Evolutionary conservation across 179 eudicot species (phyloP).

Genomic region (Gypsophila paniculata): DNA sequence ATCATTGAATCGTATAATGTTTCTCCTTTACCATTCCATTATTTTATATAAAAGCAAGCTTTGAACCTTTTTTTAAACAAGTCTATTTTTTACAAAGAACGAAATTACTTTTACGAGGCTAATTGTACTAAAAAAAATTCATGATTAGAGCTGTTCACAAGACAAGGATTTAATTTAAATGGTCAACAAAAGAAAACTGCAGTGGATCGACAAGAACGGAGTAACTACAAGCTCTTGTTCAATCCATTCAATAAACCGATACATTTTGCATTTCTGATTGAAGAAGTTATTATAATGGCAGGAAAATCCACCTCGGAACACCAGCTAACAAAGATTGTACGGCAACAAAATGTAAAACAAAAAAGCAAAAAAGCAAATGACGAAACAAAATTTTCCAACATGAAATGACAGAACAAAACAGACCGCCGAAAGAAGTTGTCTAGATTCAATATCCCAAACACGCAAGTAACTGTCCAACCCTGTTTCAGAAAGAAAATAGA

Average conservation of each 20-base stretch:
- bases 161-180: neutral
- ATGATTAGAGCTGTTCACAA: neutral
- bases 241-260: neutral
- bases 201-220: neutral
- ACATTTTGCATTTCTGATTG: neutral
- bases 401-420: constrained; percentile 24
- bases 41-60: neutral
- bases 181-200: neutral
- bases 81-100: neutral
- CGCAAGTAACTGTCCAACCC: constrained; percentile 95
- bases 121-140: neutral
- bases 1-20: neutral
- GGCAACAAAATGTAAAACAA: neutral
- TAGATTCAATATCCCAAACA: constrained; percentile 76
- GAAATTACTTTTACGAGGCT: neutral
- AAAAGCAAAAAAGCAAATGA: neutral
- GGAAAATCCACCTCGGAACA: neutral
- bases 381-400: neutral
- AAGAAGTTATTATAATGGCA: neutral
- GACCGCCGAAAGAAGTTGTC: constrained; percentile 92
- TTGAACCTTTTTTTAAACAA: no score
- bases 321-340: neutral
- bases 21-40: neutral
- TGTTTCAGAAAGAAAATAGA: constrained; percentile 24
- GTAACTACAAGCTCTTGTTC: neutral